phyloP scores from a whole-genome alignment of 1,139 yeast species.

The Candida sanyaensis region DNA sequence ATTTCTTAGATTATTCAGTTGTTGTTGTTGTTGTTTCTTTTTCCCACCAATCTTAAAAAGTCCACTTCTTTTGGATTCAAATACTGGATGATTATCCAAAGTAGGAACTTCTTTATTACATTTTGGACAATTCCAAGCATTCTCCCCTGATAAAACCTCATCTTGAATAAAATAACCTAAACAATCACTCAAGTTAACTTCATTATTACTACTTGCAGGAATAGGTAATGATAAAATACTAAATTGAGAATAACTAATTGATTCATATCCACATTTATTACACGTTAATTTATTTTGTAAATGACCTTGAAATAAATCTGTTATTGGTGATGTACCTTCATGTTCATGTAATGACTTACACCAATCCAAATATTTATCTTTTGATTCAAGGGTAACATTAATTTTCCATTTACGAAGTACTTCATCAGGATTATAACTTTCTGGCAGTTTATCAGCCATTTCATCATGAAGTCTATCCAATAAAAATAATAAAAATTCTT shows the following conservation, averaged over 20 bases:
- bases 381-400: slow-evolving; percentile 31
- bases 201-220: slow-evolving; percentile 39
- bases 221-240: slow-evolving; percentile 69
- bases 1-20: neutral
- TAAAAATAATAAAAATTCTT: slow-evolving; percentile 67
- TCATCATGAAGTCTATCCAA: slow-evolving; percentile 74
- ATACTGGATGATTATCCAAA: slow-evolving; percentile 42
- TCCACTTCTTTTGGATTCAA: slow-evolving; percentile 33
- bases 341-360: slow-evolving; percentile 47
- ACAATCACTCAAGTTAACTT: slow-evolving; percentile 53
- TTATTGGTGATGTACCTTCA: slow-evolving; percentile 69
- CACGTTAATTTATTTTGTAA: slow-evolving; percentile 65
- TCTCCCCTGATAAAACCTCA: slow-evolving; percentile 68
- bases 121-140: slow-evolving; percentile 78
- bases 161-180: slow-evolving; percentile 66
- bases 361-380: slow-evolving; percentile 62
- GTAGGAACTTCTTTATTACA: slow-evolving; percentile 46
- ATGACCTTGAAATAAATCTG: slow-evolving; percentile 66
- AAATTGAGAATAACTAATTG: slow-evolving; percentile 60
- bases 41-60: slow-evolving; percentile 32
- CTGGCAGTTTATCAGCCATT: slow-evolving; percentile 30
- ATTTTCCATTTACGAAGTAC: slow-evolving; percentile 37
- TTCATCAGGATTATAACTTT: slow-evolving; percentile 20
- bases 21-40: slow-evolving; percentile 11
- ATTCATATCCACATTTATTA: slow-evolving; percentile 60